phyloP scores from a whole-genome alignment of 2,329 filamentous ascomycete genomes.

The Trichoderma arundinaceum region DNA sequence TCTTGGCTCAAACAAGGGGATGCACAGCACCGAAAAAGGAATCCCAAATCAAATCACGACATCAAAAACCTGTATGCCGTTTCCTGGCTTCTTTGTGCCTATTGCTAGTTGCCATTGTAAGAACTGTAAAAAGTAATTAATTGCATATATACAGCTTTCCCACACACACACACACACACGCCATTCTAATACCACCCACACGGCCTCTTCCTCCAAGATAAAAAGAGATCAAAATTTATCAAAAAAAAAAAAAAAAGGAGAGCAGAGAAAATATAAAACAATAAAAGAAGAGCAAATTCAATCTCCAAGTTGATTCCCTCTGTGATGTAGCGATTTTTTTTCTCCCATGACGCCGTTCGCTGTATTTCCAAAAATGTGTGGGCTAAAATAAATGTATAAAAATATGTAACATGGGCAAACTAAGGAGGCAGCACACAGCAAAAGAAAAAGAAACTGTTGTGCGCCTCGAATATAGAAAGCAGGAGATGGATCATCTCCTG shows the following conservation, averaged over 20 bases:
- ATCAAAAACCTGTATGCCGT: background rate
- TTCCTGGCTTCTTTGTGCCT: background rate
- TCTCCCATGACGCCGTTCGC: constrained; percentile 23
- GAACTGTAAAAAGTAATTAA: no score
- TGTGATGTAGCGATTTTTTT: background rate
- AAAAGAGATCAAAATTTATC: no score
- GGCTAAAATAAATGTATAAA: background rate
- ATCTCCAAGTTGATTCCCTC: background rate
- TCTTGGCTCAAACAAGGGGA: no score
- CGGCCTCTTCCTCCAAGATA: no score
- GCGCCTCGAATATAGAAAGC: background rate
- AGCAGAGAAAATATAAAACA: background rate
- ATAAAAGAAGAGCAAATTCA: background rate
- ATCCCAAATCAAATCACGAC: background rate
- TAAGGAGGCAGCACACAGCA: background rate
- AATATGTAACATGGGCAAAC: background rate
- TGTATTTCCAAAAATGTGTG: constrained; percentile 26
- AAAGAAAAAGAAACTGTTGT: background rate
- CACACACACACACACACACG: no score
- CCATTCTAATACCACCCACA: no score
- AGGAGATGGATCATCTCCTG: background rate
- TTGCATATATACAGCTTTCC: no score
- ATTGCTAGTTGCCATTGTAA: no score
- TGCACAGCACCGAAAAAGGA: background rate
- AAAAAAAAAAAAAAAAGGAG: background rate